Base-by-base conservation (phyloP, 2,329 filamentous ascomycete genomes). In the Shiraia sp. region DNA sequence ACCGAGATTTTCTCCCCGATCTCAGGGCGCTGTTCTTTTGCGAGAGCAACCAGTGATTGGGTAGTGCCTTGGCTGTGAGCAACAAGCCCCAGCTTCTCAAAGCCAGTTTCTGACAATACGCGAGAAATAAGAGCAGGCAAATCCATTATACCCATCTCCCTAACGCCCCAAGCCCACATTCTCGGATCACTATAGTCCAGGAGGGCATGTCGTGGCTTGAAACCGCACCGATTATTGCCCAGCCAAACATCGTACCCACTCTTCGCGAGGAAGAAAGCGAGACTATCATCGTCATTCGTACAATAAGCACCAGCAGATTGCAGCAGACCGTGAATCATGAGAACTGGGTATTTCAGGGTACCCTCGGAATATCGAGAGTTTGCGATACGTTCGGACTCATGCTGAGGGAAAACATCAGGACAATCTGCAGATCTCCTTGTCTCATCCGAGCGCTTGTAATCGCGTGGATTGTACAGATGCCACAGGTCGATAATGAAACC, bases 141-240 rank as follows among this genome's bases (percentile, higher is more conserved):
- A 63, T 97, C 92, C 63, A 95, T 82, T 1, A 91, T 85, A 3
- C 90, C 92, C 87, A 96, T 95, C 61, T 96, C 89, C 0, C 88
- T 82, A 40, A 96, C 95, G 53, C 95, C 95, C 92, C 92, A 97
- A 28, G 85, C 83, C 92, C 92, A 96, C 88, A 96, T 95, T 22
- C 90, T 81, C 1, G 92, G 91, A 61, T 97, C 92, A 3, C 74
- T 74, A 52, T 87, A 83, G 2, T 81, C 71, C 27, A 96, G 79
- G 15, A 85, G 71, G 2, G 78, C 80, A 63, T 97, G 92, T 51
- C 83, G 80, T 0, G 92, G 91, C 0, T 80, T 75, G 69, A 93
- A 90, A 1, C 91, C 91, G 62, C 90, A 95, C 14, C 92, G 81
- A 63, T 96, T 96, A 71, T 96, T 95, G 4, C 92, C 92, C 12